A percentile compares a stretch with the other conserved stretches of the same genome.
phyloP scores from a whole-genome alignment of 2,329 filamentous ascomycete species.

The Claviceps cyperi region DNA sequence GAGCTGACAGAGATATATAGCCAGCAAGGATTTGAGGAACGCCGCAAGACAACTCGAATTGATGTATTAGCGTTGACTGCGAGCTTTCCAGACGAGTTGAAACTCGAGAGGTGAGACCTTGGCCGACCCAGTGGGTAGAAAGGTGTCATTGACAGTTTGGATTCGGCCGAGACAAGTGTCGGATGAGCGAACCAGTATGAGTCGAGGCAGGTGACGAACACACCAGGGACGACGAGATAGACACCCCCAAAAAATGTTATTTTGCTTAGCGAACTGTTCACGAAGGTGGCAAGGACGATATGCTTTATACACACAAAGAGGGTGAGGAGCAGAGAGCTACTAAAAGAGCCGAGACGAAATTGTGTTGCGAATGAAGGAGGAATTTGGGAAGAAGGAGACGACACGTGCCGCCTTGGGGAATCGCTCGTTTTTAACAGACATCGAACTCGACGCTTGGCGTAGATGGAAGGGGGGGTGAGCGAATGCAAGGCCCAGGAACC shows the following conservation, averaged over 20 bases:
- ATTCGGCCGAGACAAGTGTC: not conserved
- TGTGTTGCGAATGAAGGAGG: not conserved
- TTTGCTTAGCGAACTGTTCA: not conserved
- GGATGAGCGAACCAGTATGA: not conserved
- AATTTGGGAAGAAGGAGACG: not conserved
- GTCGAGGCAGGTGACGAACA: not conserved
- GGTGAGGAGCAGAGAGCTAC: not conserved
- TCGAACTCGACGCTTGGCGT: not conserved
- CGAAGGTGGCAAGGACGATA: not conserved
- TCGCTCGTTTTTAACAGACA: slow-evolving; percentile 4
- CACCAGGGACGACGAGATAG: not conserved
- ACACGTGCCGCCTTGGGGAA: slow-evolving; percentile 1
- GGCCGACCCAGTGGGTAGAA: not conserved
- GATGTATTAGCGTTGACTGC: not conserved
- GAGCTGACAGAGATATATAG: not conserved
- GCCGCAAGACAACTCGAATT: not conserved
- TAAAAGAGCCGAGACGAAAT: not conserved
- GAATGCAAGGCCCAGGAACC: slow-evolving; percentile 7
- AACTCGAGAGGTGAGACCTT: not conserved
- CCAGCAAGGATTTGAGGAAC: not conserved
- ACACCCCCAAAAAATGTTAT: not conserved
- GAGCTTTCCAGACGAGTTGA: not conserved
- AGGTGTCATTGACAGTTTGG: not conserved
- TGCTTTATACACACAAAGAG: not conserved
- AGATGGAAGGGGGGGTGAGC: not conserved